These are phyloP conservation scores for Candida piceae DNA, from an alignment of 805 yeast genomes.

Conservation along the genomic window DNA sequence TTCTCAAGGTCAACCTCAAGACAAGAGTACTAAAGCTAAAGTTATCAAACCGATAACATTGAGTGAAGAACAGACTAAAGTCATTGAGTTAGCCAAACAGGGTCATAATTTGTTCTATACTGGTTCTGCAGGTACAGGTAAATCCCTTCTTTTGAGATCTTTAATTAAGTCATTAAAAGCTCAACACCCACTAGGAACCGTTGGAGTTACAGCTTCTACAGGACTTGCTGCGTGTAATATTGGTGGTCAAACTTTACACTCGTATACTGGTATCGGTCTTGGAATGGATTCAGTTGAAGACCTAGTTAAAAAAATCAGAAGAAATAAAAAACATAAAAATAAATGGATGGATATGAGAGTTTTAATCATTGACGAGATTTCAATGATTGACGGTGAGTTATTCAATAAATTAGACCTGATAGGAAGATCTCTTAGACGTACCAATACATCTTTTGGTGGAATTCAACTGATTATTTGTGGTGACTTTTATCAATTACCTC, in stretches of 20 bases:
- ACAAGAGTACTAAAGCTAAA: background rate
- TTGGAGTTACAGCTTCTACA: slow-evolving; percentile 80
- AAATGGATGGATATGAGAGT: slow-evolving; percentile 58
- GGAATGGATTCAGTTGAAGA: slow-evolving; percentile 49
- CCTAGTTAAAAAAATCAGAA: slow-evolving; percentile 47
- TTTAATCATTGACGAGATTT: slow-evolving; percentile 69
- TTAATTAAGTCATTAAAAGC: slow-evolving; percentile 49
- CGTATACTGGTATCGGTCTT: slow-evolving; percentile 73
- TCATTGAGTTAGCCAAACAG: slow-evolving; percentile 54
- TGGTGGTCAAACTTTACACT: slow-evolving; percentile 74
- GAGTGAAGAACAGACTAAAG: slow-evolving; percentile 59
- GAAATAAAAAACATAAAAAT: slow-evolving; percentile 42
- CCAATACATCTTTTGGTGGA: slow-evolving; percentile 65
- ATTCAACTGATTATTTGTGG: slow-evolving; percentile 74
- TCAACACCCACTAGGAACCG: slow-evolving; percentile 43
- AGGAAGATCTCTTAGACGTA: slow-evolving; percentile 46
- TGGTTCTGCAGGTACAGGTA: slow-evolving; percentile 98
- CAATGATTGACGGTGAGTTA: slow-evolving; percentile 71
- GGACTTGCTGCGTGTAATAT: slow-evolving; percentile 81
- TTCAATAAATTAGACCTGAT: slow-evolving; percentile 60
- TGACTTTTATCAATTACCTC: slow-evolving; percentile 80
- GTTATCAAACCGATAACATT: slow-evolving; percentile 29
- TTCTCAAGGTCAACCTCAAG: no score
- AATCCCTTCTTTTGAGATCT: slow-evolving; percentile 73
- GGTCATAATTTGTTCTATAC: slow-evolving; percentile 82